A percentile compares a stretch with the other conserved stretches of the same genome.
Evolutionary conservation across 306 rosid species (phyloP).

Genomic region (Castanea crenata): DNA sequence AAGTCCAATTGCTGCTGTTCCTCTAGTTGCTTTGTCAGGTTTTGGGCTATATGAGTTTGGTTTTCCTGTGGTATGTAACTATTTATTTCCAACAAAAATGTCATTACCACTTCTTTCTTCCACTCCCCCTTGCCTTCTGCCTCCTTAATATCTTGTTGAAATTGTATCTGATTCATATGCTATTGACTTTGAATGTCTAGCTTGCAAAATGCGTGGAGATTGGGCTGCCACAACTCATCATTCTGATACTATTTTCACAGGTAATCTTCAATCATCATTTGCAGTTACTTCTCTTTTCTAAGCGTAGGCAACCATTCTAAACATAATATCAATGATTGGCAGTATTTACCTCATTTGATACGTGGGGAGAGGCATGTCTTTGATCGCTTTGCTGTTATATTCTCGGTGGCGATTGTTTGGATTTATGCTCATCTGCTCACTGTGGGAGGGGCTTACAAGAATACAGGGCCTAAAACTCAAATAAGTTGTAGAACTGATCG

Average conservation of each 20-base stretch:
- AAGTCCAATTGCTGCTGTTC: conserved; percentile 89
- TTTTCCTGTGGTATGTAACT: conserved; percentile 75
- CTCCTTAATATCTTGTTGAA: background rate
- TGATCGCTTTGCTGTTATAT: conserved; percentile 81
- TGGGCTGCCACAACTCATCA: conserved; percentile 79
- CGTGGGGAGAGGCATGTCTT: conserved; percentile 51
- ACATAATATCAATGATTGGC: conserved; percentile 10
- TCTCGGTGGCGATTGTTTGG: conserved; percentile 83
- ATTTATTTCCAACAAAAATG: background rate
- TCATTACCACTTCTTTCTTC: background rate
- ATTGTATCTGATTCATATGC: conserved; percentile 12
- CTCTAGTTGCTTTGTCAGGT: conserved; percentile 86
- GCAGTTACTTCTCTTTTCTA: conserved; percentile 2
- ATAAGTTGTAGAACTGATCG: conserved; percentile 86
- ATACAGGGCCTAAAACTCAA: conserved; percentile 52
- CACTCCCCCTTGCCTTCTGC: background rate
- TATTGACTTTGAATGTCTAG: conserved; percentile 39
- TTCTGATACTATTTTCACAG: conserved; percentile 79
- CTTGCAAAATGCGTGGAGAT: conserved; percentile 88
- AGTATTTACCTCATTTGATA: conserved; percentile 83
- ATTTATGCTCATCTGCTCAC: conserved; percentile 82
- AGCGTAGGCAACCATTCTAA: conserved; percentile 4
- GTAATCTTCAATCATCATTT: conserved; percentile 31
- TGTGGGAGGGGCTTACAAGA: conserved; percentile 85
- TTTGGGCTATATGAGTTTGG: conserved; percentile 84